Base-by-base conservation (phyloP, 352 stramenopile species). In the Thalassiosira pacifica region DNA sequence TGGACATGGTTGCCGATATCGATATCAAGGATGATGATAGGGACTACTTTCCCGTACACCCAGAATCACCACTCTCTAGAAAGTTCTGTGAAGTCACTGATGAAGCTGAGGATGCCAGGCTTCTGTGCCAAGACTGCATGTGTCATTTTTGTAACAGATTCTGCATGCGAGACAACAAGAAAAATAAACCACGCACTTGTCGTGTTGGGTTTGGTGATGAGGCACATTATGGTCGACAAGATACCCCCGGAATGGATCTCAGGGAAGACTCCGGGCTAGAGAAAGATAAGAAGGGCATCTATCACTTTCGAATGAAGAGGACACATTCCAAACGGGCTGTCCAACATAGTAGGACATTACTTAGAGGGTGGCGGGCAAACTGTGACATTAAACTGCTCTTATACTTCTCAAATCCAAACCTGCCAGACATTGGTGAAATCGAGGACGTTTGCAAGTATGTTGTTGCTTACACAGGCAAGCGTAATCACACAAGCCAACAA, bases 401-500 rank as follows among this genome's bases (percentile, higher is more conserved):
- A 1, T 83, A 83, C 68, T 31, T 24, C 13, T 79, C 67, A 5
- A 22, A 77, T n/a, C 63, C 65, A 45, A 61, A 59, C 24, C 29
- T 24, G 13, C 76, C 76, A 3, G 34, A 83, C 24, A 52, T 72
- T 27, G 34, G 22, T 42, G 76, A 83, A 64, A 83, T 83, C 24
- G 76, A 75, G 18, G 32, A 69, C 22, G 76, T 83, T 11, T 64
- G 18, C 31, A 57, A 71, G 52, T 86, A 86, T 37, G 52, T 86
- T 40, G 78, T 86, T 11, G 78, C 78, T 11, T 86, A 86, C 34
- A 75, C 78, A 2, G 61, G 68, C 2, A 86, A 86, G 40, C 22
- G 60, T 24, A 26, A 86, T 53, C 27, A 80, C 3, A 86, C 78
- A 16, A 53, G 32, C 19, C 27, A 52, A 64, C 9, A 64, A 37